Conservation (phyloP, 805 yeast genomes). For the Phaffomyces thermotolerans region DNA sequence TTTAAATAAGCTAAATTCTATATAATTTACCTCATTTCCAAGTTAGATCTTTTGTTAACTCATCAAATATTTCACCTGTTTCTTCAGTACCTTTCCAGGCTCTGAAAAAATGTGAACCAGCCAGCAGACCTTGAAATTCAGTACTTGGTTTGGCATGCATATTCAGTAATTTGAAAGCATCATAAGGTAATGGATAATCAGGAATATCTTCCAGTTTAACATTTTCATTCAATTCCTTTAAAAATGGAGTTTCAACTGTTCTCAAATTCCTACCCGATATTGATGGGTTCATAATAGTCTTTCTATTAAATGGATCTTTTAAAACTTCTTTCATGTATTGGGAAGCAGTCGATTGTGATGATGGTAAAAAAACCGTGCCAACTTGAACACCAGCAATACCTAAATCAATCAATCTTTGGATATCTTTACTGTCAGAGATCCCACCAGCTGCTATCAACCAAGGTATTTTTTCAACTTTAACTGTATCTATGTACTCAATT, state of each 20-base stretch:
- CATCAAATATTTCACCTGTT: slow-evolving; percentile 9
- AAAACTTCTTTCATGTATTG: slow-evolving; percentile 9
- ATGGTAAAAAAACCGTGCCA: slow-evolving; percentile 42
- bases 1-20: too few species aligned
- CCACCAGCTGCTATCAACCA: slow-evolving; percentile 50
- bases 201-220: slow-evolving; percentile 9
- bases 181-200: slow-evolving; percentile 23
- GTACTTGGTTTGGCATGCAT: slow-evolving; percentile 3
- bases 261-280: slow-evolving; percentile 22
- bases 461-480: slow-evolving; percentile 9
- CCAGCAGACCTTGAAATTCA: slow-evolving; percentile 10
- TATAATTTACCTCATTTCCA: too few species aligned
- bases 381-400: slow-evolving; percentile 52
- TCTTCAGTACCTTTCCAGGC: slow-evolving; percentile 15
- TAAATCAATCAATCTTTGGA: slow-evolving; percentile 25
- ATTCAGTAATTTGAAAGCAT: slow-evolving; percentile 15
- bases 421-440: slow-evolving; percentile 28
- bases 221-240: slow-evolving; percentile 8
- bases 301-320: slow-evolving; percentile 13
- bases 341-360: slow-evolving; percentile 14
- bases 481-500: slow-evolving; percentile 14
- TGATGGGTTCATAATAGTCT: slow-evolving; percentile 23
- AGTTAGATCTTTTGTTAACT: slow-evolving; percentile 3
- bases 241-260: slow-evolving; percentile 20
- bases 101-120: slow-evolving; percentile 14